Base-by-base conservation (phyloP, 148 eudicot genomes). In the Rhododendron kiyosumense region DNA sequence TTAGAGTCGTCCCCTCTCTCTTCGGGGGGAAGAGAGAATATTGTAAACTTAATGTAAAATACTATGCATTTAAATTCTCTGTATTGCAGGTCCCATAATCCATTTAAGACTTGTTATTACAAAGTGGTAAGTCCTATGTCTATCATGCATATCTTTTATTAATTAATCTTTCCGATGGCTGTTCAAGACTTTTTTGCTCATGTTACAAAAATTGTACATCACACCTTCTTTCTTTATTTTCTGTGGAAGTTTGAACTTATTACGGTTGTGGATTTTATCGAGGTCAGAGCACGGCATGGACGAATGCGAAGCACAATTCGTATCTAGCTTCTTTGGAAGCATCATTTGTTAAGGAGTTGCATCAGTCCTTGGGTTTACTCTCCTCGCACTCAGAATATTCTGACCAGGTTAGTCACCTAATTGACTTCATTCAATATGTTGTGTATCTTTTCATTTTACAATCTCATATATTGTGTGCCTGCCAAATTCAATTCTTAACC, bases 341-440 rank as follows among this genome's bases (percentile, higher is more conserved):
- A 51, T 89, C 93, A 83, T 91, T 91, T 88, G 84, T 89, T 51
- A 65, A 79, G 78, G 90, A 91, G 84, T 87, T 91, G 74, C 89
- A 91, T 7, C 81, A 79, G 30, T 88, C 91, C 11, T 81, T 79
- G 82, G 88, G 79, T 86, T 83, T 86, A 54, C 65, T 49, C 20
- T 78, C 80, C 18, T 3, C 54, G 34, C 24, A 32, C 82, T 51
- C 84, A 83, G 86, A 83, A 54, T 86, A 51, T 85, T 79, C 86
- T 46, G 84, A 85, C 69, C 87, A 89, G 87, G 90, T 87, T 61
- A 63, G 82, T 32, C 24, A 15, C 41, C 43, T 76, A 71, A 75
- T 24, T 57, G 12, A 74, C n/a, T 52, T 74, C 59, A 49, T 67
- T 82, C 22, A 61, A 17, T 79, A 41, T 20, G 7, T 32, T 54